Evolutionary conservation across 768 basidiomycete genomes (phyloP), one percentile per base, ranked within the genome.

Genomic region (Pilatotrama ljubarskyi): DNA sequence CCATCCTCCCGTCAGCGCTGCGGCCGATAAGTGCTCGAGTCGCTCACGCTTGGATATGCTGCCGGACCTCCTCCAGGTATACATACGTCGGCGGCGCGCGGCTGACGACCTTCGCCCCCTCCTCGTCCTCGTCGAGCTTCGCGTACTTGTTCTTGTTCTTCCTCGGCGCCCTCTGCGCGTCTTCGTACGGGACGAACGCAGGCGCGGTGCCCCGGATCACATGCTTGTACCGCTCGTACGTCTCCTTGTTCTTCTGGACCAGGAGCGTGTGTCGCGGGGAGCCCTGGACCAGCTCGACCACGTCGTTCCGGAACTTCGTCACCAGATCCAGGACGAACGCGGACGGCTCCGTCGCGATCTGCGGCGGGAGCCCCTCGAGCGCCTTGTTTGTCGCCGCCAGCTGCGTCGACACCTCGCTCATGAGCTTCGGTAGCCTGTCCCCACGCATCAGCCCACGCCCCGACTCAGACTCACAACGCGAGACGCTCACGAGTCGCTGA

Each of bases 171-270:
- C 62, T 3, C 6, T 37, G 5, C 3, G 43, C 32, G 0, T 55
- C 0, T 0, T 64, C 64, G 35, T 72, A 74, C 22, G 75, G 76
- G 32, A 73, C 67, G 51, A 82, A 82, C 43, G 76, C 73, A 0
- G 82, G 80, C 11, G 74, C 68, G 0, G 78, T 80, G 14, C 62
- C 55, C 37, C 74, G 71, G 37, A 82, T 75, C 0, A 69, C 66
- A 9, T 29, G 50, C 62, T 75, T 75, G 58, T 79, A 77, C 7
- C 40, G 52, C 0, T 40, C 50, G 57, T 80, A 82, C 1, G 70
- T 55, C 0, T 60, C 62, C 24, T 71, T 71, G 44, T 75, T 76
- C 2, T 58, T 53, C 57, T 78, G 80, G 0, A 74, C 74, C 14
- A 82, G 69, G 0, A 1, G 41, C 61, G 78, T 75, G 47, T 74